Evolutionary conservation across 2,329 filamentous ascomycete genomes (phyloP), one percentile per base, ranked within the genome.

Genomic region (Leptographium lundbergii): DNA sequence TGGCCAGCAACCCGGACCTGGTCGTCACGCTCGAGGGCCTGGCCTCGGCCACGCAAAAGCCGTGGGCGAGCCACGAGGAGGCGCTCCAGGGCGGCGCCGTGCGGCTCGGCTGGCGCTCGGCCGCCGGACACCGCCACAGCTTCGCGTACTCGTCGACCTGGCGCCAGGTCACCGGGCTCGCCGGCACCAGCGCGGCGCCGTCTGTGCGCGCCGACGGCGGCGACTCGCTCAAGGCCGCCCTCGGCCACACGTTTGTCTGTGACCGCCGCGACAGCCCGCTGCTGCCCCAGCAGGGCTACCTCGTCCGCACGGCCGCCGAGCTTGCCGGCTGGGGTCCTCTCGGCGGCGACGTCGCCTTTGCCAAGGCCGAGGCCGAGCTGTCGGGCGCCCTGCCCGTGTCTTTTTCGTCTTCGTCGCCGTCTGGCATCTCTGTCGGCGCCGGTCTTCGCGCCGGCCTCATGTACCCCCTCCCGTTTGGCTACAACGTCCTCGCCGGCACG

Each of bases 31-130:
- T 95, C 61, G 91, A 95, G 64, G 91, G 81, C 1, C 76, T 96
- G 52, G 85, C 87, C 11, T 95, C 89, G 62, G 86, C 89, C 52
- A 95, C 89, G 0, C 82, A 92, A 62, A 96, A 97, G 73, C 82
- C 85, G 14, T 97, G 90, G 88, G 91, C 94, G 25, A 94, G 89
- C 63, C 92, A 99, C 69, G 92, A 97, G 66, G 92, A 99, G 73
- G 84, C 86, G 3, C 74, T 95, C 24, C 89, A 86, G 67, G 91
- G 91, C 19, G 90, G 82, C 24, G 86, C 82, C 66, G 75, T 87
- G 14, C 91, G 89, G 64, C 77, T 96, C 48, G 83, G 85, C 47
- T 97, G 89, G 87, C 72, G 86, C 45, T 84, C 81, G 54, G 68
- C 74, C 10, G 74, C 77, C 55, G 84, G 85, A 52, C 84, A 89